These are phyloP conservation scores for Drechmeria coniospora DNA, from an alignment of 2,329 filamentous ascomycete genomes.

Conservation along the genomic window DNA sequence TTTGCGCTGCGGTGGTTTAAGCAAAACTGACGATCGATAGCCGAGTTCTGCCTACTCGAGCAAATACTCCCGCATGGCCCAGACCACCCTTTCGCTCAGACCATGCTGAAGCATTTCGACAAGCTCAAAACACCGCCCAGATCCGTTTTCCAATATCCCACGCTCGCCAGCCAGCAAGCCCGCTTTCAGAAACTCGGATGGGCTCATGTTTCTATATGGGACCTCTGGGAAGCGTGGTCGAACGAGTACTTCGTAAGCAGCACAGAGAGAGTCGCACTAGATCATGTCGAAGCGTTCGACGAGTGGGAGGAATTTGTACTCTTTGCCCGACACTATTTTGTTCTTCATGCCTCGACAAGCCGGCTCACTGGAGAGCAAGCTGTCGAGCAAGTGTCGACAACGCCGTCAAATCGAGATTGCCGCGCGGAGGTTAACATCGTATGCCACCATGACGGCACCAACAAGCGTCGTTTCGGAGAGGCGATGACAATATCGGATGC, in stretches of 20 bases:
- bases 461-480: constrained; percentile 45
- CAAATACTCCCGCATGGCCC: constrained; percentile 69
- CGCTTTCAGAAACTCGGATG: constrained; percentile 61
- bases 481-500: constrained; percentile 24
- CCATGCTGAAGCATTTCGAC: constrained; percentile 72
- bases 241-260: constrained; percentile 48
- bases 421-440: background rate
- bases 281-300: constrained; percentile 71
- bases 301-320: constrained; percentile 92
- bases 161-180: constrained; percentile 44
- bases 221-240: constrained; percentile 73
- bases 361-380: background rate
- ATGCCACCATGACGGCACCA: constrained; percentile 6
- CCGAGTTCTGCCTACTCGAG: constrained; percentile 74
- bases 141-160: constrained; percentile 56
- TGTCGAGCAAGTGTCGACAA: background rate
- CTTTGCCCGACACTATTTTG: constrained; percentile 71
- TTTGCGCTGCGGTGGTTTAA: too few species aligned
- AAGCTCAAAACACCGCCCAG: constrained; percentile 69
- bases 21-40: constrained; percentile 20
- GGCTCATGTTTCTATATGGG: constrained; percentile 43
- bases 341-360: constrained; percentile 42
- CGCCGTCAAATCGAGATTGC: too few species aligned
- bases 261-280: constrained; percentile 44
- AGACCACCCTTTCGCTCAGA: constrained; percentile 68